Evolutionary conservation across 2,329 filamentous ascomycete species (phyloP).

Genomic region (Epichloe glyceriae): DNA sequence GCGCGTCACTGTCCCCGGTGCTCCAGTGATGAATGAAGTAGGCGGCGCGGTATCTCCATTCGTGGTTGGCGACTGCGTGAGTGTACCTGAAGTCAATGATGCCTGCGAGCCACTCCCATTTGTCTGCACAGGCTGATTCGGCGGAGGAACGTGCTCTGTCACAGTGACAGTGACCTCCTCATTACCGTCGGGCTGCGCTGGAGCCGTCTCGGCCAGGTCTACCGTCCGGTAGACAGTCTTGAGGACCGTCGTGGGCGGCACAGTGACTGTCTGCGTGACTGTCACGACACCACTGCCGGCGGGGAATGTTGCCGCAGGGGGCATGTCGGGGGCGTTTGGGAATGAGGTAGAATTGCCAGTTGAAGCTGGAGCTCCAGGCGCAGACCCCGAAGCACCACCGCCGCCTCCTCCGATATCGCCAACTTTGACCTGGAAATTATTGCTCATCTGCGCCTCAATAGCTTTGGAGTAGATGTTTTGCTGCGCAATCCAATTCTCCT

Average conservation of each 20-base stretch:
- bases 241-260: conserved; percentile 25
- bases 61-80: too few relatives aligned
- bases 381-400: conserved; percentile 1
- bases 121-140: background rate
- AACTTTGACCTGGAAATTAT: conserved; percentile 32
- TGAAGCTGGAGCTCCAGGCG: background rate
- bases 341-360: background rate
- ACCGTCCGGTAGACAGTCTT: conserved; percentile 25
- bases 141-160: conserved; percentile 2
- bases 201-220: conserved; percentile 6
- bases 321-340: background rate
- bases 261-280: conserved; percentile 22
- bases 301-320: background rate
- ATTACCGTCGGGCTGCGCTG: background rate
- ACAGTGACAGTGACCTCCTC: conserved; percentile 3
- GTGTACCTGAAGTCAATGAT: too few relatives aligned
- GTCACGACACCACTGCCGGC: conserved; percentile 11
- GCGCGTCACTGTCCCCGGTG: too few relatives aligned
- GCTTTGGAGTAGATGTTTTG: conserved; percentile 30
- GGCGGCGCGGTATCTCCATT: too few relatives aligned
- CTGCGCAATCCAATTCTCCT: conserved; percentile 19
- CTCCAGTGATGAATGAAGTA: too few relatives aligned
- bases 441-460: conserved; percentile 31
- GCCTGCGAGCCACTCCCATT: too few relatives aligned
- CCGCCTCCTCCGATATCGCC: conserved; percentile 10